Percentiles rank a stretch among this genome's conserved stretches.
phyloP scores from a whole-genome alignment of 352 stramenopile genomes.

The Chrysophaeum taylorii region DNA sequence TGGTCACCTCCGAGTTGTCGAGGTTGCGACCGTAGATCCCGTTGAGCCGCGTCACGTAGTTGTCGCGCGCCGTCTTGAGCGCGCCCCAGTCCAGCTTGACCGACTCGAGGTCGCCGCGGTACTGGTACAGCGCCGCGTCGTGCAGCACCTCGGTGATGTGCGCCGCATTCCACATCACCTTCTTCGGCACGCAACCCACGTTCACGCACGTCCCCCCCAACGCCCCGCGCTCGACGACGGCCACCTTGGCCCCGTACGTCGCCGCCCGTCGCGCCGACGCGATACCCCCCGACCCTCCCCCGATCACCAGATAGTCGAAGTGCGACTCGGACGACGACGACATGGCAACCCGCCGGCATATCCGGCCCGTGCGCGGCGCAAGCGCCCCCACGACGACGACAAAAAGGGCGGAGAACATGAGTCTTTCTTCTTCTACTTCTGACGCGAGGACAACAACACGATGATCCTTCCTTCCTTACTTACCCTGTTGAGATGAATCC shows the following conservation, averaged over 20 bases:
- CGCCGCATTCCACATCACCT: conserved; percentile 89
- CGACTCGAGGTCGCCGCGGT: conserved; percentile 48
- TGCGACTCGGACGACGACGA: too few relatives aligned
- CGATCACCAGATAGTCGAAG: conserved; percentile 81
- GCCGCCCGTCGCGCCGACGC: conserved; percentile 76
- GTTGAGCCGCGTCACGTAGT: conserved; percentile 87
- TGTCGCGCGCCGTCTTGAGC: conserved; percentile 81
- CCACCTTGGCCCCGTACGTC: conserved; percentile 83
- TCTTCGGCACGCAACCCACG: conserved; percentile 96
- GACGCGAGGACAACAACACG: too few relatives aligned
- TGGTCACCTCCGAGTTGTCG: conserved; percentile 69
- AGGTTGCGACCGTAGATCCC: conserved; percentile 88
- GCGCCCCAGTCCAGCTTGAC: conserved; percentile 71
- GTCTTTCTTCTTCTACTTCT: too few relatives aligned
- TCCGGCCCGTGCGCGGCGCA: too few relatives aligned
- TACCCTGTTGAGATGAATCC: too few relatives aligned
- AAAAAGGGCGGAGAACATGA: too few relatives aligned
- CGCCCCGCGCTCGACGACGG: conserved; percentile 76
- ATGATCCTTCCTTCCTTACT: too few relatives aligned
- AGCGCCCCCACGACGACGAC: too few relatives aligned
- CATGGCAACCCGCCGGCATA: too few relatives aligned
- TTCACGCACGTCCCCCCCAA: conserved; percentile 94
- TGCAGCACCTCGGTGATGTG: conserved; percentile 60
- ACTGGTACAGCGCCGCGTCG: conserved; percentile 12
- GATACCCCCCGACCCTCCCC: conserved; percentile 66